Evolutionary conservation across 2,329 filamentous ascomycete genomes (phyloP).

Genomic region (Venturia nashicola): DNA sequence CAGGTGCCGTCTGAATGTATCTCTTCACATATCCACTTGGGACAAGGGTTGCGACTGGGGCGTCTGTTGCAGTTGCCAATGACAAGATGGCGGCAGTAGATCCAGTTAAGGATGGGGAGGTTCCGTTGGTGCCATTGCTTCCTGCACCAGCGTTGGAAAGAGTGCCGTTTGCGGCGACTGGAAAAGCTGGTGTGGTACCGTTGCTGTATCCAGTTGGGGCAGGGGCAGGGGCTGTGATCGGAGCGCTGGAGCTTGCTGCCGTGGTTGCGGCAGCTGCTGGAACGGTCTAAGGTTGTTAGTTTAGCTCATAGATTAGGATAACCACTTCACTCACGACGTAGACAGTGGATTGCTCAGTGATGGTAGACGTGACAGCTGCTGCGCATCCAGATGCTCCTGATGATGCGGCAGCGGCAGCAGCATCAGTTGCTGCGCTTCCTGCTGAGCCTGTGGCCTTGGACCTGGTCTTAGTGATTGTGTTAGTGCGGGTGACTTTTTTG

Average conservation of each 20-base stretch:
- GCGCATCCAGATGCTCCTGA: neutral
- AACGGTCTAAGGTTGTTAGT: neutral
- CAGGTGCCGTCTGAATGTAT: neutral
- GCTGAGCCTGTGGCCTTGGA: too few relatives aligned
- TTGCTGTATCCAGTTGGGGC: neutral
- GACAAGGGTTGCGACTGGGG: conserved; percentile 13
- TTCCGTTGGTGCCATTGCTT: neutral
- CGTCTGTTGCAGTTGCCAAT: conserved; percentile 6
- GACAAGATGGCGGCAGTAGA: neutral
- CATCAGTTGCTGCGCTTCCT: neutral
- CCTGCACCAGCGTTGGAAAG: neutral
- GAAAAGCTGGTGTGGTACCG: neutral
- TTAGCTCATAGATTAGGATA: neutral
- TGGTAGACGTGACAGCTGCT: neutral
- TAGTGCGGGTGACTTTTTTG: neutral
- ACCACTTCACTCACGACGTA: neutral
- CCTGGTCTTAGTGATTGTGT: neutral
- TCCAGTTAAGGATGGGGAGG: neutral
- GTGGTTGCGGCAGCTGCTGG: neutral
- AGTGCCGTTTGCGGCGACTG: neutral
- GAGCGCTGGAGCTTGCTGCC: neutral
- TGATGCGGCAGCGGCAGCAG: neutral
- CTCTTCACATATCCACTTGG: conserved; percentile 10
- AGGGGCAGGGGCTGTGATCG: neutral
- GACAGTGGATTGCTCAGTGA: conserved; percentile 1